Evolutionary conservation across 345 rosid species (phyloP).

Genomic region (Clausena lansium): DNA sequence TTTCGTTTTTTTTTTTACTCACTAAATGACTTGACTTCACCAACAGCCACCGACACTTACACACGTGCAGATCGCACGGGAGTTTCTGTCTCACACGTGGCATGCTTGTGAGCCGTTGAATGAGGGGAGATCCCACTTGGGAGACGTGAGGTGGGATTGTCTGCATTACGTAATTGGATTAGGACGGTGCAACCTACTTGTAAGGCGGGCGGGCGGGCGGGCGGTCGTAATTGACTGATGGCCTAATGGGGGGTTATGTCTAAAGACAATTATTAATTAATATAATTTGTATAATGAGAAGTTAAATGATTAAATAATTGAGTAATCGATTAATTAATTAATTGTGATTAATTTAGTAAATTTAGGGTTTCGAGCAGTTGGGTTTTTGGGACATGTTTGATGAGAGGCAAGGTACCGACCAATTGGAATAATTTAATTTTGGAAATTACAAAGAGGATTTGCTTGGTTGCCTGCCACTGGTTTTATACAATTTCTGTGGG

Average conservation of each 20-base stretch:
- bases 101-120: not conserved
- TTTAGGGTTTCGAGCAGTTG: conserved; percentile 17
- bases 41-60: conserved; percentile 42
- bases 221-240: not conserved
- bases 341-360: not conserved
- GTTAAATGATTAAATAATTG: not conserved
- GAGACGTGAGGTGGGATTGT: conserved; percentile 7
- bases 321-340: not conserved
- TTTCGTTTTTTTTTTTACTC: not conserved
- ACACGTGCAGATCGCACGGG: conserved; percentile 35
- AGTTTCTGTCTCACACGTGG: conserved; percentile 7
- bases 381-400: conserved; percentile 13
- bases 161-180: conserved; percentile 31
- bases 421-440: conserved; percentile 18
- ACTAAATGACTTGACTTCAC: not conserved
- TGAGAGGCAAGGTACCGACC: conserved; percentile 31
- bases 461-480: conserved; percentile 7
- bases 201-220: not conserved
- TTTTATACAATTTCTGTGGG: conserved; percentile 21
- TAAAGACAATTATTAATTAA: not conserved
- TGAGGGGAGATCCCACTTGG: conserved; percentile 21
- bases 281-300: too few relatives aligned
- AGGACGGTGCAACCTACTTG: conserved; percentile 34
- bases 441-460: not conserved
- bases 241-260: not conserved